These are phyloP conservation scores for Microdochium trichocladiopsis DNA, from an alignment of 2,329 filamentous ascomycete genomes.

Conservation along the genomic window DNA sequence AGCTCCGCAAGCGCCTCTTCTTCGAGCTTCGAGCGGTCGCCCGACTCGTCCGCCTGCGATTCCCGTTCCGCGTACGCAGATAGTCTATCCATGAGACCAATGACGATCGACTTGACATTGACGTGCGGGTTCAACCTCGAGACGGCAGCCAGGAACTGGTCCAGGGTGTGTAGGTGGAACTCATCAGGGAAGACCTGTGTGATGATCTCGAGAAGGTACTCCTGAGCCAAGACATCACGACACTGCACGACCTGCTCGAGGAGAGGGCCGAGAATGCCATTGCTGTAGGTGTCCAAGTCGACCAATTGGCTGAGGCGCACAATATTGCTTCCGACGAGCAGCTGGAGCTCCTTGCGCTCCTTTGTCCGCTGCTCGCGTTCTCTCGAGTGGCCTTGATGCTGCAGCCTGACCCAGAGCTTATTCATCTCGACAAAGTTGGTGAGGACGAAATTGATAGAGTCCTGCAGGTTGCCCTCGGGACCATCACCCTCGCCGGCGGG, in stretches of 20 bases:
- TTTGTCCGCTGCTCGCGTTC: conserved; percentile 90
- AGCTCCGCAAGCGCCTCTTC: conserved; percentile 75
- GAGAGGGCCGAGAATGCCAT: conserved; percentile 77
- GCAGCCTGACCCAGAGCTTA: conserved; percentile 95
- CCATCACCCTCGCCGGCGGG: conserved; percentile 79
- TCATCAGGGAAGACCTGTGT: conserved; percentile 99
- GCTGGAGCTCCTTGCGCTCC: conserved; percentile 89
- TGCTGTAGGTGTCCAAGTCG: conserved; percentile 90
- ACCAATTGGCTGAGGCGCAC: conserved; percentile 93
- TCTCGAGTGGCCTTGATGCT: conserved; percentile 94
- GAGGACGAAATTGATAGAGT: conserved; percentile 95
- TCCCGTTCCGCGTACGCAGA: conserved; percentile 94
- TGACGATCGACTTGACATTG: conserved; percentile 96
- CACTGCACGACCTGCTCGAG: conserved; percentile 97
- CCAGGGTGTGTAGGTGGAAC: conserved; percentile 93
- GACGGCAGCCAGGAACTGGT: conserved; percentile 89
- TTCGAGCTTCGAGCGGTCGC: conserved; percentile 71
- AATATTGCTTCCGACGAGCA: conserved; percentile 93
- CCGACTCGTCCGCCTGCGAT: conserved; percentile 60
- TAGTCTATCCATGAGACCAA: conserved; percentile 92
- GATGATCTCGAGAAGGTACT: conserved; percentile 96
- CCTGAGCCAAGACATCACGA: conserved; percentile 91
- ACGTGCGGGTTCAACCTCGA: conserved; percentile 91
- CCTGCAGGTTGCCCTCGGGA: conserved; percentile 89
- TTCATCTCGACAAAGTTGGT: conserved; percentile 99